phyloP scores from a whole-genome alignment of 106 monocot species.

The Vanilla planifolia region DNA sequence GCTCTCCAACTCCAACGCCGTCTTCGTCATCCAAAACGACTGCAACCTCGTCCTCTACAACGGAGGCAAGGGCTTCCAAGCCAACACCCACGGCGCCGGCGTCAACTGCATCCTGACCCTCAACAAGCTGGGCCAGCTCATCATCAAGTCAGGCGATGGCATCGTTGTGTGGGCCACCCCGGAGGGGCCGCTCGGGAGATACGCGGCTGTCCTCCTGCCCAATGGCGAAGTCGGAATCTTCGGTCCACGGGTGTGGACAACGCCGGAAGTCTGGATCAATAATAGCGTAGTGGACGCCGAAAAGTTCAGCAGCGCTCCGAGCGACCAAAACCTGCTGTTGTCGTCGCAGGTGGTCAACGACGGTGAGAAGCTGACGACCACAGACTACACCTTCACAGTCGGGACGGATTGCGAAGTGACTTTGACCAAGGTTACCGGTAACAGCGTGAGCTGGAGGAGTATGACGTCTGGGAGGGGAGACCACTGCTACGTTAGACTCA shows the following conservation, averaged over 20 bases:
- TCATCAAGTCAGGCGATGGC: conserved; percentile 7
- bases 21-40: conserved; percentile 24
- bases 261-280: neutral
- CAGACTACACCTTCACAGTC: neutral
- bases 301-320: neutral
- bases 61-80: conserved; percentile 2
- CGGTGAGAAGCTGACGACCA: neutral
- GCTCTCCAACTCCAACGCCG: conserved; percentile 3
- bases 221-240: conserved; percentile 22
- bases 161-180: conserved; percentile 13
- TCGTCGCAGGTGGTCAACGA: neutral
- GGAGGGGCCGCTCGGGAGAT: neutral
- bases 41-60: conserved; percentile 35
- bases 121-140: conserved; percentile 16
- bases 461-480: neutral
- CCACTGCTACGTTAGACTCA: conserved; percentile 5
- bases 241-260: conserved; percentile 18
- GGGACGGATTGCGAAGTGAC: neutral
- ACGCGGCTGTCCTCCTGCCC: conserved; percentile 27
- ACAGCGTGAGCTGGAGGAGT: neutral
- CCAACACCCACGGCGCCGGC: conserved; percentile 4
- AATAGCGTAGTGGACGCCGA: no score
- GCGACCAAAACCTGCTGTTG: neutral
- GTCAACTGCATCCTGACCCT: conserved; percentile 12
- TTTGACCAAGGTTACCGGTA: neutral